Percentiles rank a stretch among this genome's conserved stretches.
Conservation (phyloP, 345 rosid species). For the Euphorbia pulcherrima region DNA sequence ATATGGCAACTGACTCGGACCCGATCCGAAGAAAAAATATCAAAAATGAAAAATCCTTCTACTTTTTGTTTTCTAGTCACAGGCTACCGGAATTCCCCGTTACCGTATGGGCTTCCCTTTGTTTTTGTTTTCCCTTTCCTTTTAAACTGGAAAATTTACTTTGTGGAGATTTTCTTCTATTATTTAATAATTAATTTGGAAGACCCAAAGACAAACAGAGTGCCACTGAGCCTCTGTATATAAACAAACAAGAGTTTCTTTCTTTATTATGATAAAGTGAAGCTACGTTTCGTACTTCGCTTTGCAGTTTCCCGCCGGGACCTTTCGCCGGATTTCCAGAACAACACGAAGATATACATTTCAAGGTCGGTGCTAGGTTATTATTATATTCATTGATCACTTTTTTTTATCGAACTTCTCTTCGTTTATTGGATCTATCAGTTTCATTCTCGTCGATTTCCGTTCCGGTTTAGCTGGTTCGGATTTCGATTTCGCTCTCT, state of each 20-base stretch:
- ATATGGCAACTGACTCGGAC: slow-evolving; percentile 28
- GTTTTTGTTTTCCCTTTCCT: not conserved
- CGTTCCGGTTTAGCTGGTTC: not conserved
- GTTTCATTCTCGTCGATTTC: not conserved
- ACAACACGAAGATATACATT: not conserved
- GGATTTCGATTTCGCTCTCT: slow-evolving; percentile 4
- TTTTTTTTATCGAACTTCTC: not conserved
- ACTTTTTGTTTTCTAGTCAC: not conserved
- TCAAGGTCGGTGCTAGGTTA: slow-evolving; percentile 6
- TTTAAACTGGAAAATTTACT: not conserved
- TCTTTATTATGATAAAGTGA: slow-evolving; percentile 18
- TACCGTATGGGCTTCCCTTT: not conserved
- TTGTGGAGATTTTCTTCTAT: not conserved
- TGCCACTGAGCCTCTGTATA: slow-evolving; percentile 1
- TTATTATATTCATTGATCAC: not conserved
- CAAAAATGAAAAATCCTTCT: not conserved
- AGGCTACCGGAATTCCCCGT: slow-evolving; percentile 26
- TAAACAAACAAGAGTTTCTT: not conserved
- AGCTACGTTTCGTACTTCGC: slow-evolving; percentile 29
- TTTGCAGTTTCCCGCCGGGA: slow-evolving; percentile 23
- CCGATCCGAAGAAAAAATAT: not conserved
- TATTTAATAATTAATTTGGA: not conserved
- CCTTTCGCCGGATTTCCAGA: slow-evolving; percentile 1
- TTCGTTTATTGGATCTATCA: slow-evolving; percentile 12
- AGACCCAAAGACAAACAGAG: not conserved